These are phyloP conservation scores for Botrytis medusae DNA, from an alignment of 2,329 filamentous ascomycete species.

Conservation along the genomic window DNA sequence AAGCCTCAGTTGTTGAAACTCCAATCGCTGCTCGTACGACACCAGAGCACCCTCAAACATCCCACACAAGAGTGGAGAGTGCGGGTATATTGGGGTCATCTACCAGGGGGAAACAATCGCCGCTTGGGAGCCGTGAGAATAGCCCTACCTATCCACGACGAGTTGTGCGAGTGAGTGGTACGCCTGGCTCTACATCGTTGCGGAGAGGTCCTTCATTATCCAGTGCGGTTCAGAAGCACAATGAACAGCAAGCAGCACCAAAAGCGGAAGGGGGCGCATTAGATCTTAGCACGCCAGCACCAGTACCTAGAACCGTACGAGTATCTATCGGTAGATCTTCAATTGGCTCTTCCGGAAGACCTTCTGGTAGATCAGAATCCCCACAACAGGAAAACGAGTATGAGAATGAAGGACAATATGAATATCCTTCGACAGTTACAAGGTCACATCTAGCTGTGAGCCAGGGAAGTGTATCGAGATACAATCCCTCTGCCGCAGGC, in stretches of 20 bases:
- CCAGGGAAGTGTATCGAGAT: slow-evolving; percentile 55
- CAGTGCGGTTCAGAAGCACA: slow-evolving; percentile 31
- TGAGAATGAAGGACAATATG: slow-evolving; percentile 30
- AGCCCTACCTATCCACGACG: slow-evolving; percentile 36
- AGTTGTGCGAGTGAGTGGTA: slow-evolving; percentile 39
- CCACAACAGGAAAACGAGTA: slow-evolving; percentile 30
- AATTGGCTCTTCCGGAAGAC: slow-evolving; percentile 35
- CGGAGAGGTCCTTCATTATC: slow-evolving; percentile 37
- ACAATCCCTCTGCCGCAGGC: slow-evolving; percentile 49
- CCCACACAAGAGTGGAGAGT: slow-evolving; percentile 28
- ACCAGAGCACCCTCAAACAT: slow-evolving; percentile 26
- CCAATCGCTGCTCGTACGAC: slow-evolving; percentile 26
- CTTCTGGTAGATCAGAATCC: slow-evolving; percentile 33
- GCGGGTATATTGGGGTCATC: slow-evolving; percentile 15
- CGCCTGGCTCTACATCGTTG: slow-evolving; percentile 35
- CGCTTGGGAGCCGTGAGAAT: slow-evolving; percentile 27
- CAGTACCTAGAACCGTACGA: slow-evolving; percentile 35
- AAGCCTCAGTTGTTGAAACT: slow-evolving; percentile 41
- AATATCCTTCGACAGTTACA: slow-evolving; percentile 48
- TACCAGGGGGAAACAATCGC: slow-evolving; percentile 23
- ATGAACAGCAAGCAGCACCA: slow-evolving; percentile 29
- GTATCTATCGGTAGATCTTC: slow-evolving; percentile 34
- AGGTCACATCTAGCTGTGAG: slow-evolving; percentile 49
- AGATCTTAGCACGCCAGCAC: slow-evolving; percentile 39
- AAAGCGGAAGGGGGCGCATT: slow-evolving; percentile 34